Conservation (phyloP, 2,329 filamentous ascomycete genomes). For the Fusarium sp. region DNA sequence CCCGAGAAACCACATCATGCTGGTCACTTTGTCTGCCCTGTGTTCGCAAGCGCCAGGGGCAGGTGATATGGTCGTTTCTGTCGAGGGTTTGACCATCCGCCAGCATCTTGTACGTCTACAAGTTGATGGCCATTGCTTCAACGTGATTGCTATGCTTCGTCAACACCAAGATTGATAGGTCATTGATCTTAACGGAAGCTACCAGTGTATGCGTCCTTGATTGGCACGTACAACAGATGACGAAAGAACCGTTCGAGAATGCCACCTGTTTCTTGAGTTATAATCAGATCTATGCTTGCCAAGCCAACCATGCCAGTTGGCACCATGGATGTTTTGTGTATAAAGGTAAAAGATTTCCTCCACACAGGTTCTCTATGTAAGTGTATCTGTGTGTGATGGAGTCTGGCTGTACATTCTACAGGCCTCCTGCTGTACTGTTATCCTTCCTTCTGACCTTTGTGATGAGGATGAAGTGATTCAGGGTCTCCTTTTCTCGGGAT, state of each 20-base stretch:
- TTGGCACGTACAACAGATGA: no score
- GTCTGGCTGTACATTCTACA: not conserved
- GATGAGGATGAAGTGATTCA: conserved; percentile 10
- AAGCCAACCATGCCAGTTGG: not conserved
- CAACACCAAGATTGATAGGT: not conserved
- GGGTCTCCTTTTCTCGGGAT: not conserved
- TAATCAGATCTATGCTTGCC: not conserved
- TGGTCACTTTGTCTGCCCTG: no score
- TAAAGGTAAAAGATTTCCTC: not conserved
- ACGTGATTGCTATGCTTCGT: not conserved
- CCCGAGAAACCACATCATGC: not conserved
- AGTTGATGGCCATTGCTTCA: not conserved
- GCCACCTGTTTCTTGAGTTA: no score
- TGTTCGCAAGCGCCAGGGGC: no score
- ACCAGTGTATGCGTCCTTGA: no score
- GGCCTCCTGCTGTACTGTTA: conserved; percentile 6
- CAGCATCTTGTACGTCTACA: not conserved
- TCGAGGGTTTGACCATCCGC: not conserved
- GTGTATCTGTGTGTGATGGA: no score
- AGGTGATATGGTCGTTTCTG: not conserved
- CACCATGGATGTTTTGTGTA: not conserved
- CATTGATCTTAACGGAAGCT: not conserved
- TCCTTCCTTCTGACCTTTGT: conserved; percentile 23
- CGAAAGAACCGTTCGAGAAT: no score
- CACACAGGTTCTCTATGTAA: no score